These are phyloP conservation scores for Chlorociboria aeruginascens DNA, from an alignment of 495 filamentous ascomycete genomes.

Conservation along the genomic window DNA sequence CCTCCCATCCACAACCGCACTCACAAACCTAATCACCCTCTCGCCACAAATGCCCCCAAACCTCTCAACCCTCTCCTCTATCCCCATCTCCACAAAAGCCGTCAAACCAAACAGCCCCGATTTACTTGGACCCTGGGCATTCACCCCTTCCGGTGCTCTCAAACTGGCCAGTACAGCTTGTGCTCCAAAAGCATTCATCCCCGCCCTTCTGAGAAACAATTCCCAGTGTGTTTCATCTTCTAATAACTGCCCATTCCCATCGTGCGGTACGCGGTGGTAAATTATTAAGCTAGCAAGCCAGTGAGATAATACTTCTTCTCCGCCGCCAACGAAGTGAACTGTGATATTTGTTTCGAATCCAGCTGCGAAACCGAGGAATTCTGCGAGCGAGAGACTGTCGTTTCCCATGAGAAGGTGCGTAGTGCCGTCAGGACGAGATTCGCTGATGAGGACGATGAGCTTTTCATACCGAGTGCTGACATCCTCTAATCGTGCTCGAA, in stretches of 20 bases:
- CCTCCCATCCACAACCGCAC: slow-evolving; percentile 24
- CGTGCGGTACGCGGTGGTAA: slow-evolving; percentile 1
- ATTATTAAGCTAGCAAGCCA: slow-evolving; percentile 31
- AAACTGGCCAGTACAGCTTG: slow-evolving; percentile 49
- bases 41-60: slow-evolving; percentile 39
- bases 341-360: slow-evolving; percentile 28
- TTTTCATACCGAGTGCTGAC: slow-evolving; percentile 53
- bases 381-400: slow-evolving; percentile 40
- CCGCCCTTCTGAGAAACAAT: slow-evolving; percentile 55
- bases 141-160: slow-evolving; percentile 23
- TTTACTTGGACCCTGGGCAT: slow-evolving; percentile 9
- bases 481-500: slow-evolving; percentile 44
- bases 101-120: slow-evolving; percentile 33
- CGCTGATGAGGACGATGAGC: slow-evolving; percentile 58
- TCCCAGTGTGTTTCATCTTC: slow-evolving; percentile 58
- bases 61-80: slow-evolving; percentile 27
- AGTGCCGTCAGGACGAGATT: slow-evolving; percentile 28
- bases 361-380: slow-evolving; percentile 40
- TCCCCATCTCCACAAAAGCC: slow-evolving; percentile 45
- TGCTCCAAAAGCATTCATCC: slow-evolving; percentile 73
- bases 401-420: slow-evolving; percentile 28
- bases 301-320: slow-evolving; percentile 39
- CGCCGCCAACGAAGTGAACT: slow-evolving; percentile 45
- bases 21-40: slow-evolving; percentile 38
- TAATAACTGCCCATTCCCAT: slow-evolving; percentile 7